Evolutionary conservation across 768 basidiomycete genomes (phyloP).

Genomic region (Tephrocybe sp.): DNA sequence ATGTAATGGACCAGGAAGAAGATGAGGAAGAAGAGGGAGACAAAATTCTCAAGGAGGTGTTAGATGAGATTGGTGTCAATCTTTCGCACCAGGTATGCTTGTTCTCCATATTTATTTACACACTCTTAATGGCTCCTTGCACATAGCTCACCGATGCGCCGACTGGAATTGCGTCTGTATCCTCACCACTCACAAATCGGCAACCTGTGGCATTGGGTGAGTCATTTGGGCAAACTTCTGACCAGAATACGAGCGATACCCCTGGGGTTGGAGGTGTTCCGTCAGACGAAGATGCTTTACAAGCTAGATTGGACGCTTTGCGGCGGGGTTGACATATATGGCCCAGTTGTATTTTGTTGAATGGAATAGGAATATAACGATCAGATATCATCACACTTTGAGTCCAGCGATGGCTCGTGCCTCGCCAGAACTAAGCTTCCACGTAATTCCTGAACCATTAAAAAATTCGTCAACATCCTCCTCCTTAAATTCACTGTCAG

Average conservation of each 20-base stretch:
- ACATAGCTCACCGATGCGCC: constrained; percentile 81
- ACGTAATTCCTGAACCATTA: constrained; percentile 86
- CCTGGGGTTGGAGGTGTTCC: constrained; percentile 38
- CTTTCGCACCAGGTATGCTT: constrained; percentile 75
- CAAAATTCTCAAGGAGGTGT: constrained; percentile 90
- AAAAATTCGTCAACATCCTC: constrained; percentile 96
- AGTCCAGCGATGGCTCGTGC: constrained; percentile 67
- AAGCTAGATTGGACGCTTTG: constrained; percentile 89
- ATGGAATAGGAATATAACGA: neutral
- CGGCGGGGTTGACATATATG: constrained; percentile 52
- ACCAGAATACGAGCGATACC: constrained; percentile 33
- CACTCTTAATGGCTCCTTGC: constrained; percentile 10
- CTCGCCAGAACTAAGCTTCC: constrained; percentile 79
- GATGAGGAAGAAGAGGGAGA: constrained; percentile 97
- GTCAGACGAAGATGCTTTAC: constrained; percentile 89
- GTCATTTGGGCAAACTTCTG: constrained; percentile 34
- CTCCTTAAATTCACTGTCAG: constrained; percentile 51
- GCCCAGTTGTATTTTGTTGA: constrained; percentile 10
- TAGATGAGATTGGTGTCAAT: constrained; percentile 95
- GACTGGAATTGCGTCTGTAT: constrained; percentile 59
- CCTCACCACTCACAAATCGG: constrained; percentile 59
- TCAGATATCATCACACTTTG: constrained; percentile 33
- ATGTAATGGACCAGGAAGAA: constrained; percentile 85
- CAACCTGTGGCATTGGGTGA: constrained; percentile 89
- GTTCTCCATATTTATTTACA: neutral